Conservation (phyloP, 2,329 filamentous ascomycete genomes). For the Aureobasidium subglaciale region DNA sequence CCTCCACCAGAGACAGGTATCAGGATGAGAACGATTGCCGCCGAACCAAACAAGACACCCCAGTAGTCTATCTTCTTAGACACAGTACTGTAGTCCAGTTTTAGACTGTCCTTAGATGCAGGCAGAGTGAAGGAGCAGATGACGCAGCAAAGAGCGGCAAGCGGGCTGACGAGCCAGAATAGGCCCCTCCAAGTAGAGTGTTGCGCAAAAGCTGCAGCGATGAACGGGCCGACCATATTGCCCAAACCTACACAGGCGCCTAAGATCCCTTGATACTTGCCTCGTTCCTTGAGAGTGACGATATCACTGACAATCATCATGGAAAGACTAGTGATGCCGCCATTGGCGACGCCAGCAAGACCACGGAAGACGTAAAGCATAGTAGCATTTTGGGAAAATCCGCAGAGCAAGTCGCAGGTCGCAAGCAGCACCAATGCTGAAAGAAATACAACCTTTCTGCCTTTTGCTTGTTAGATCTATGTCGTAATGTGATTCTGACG, state of each 20-base stretch:
- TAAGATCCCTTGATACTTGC: conserved; percentile 45
- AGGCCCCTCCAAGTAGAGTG: conserved; percentile 39
- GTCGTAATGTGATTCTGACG: too few species aligned
- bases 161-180: conserved; percentile 47
- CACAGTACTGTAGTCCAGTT: conserved; percentile 42
- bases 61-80: conserved; percentile 53
- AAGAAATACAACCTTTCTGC: background rate
- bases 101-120: conserved; percentile 45
- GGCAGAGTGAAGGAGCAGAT: conserved; percentile 41
- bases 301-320: conserved; percentile 59
- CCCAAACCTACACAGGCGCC: conserved; percentile 39
- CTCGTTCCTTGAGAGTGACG: conserved; percentile 51
- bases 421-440: background rate
- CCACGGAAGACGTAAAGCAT: conserved; percentile 57
- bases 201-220: conserved; percentile 41
- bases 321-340: conserved; percentile 51
- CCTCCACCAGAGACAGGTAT: conserved; percentile 56
- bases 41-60: conserved; percentile 47
- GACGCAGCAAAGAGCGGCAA: conserved; percentile 41
- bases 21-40: conserved; percentile 52
- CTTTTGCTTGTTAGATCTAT: too few species aligned
- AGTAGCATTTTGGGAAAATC: conserved; percentile 34
- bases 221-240: conserved; percentile 41
- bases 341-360: conserved; percentile 54
- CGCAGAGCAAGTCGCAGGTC: background rate